phyloP scores from a whole-genome alignment of 345 rosid genomes.

The Dipteronia dyeriana region DNA sequence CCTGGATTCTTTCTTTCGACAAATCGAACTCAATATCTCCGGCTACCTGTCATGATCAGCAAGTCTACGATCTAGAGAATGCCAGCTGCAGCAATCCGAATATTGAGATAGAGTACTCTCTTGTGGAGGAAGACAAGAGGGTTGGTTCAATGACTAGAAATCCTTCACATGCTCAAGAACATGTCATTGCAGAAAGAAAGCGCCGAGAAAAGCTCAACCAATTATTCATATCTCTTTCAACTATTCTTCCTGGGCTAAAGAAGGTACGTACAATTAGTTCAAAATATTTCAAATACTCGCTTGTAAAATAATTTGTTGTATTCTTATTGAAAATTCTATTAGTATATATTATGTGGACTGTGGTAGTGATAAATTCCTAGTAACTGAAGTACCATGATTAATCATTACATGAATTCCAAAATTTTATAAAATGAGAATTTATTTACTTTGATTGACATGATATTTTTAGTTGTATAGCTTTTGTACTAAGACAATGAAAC shows the following conservation, averaged over 20 bases:
- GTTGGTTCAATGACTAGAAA: slow-evolving; percentile 26
- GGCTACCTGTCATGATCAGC: slow-evolving; percentile 12
- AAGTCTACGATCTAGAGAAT: slow-evolving; percentile 13
- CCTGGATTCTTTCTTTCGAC: slow-evolving; percentile 50
- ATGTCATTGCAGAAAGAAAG: slow-evolving; percentile 80
- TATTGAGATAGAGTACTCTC: slow-evolving; percentile 9
- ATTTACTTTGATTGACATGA: no score
- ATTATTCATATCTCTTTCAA: slow-evolving; percentile 66
- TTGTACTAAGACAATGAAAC: background rate
- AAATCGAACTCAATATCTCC: slow-evolving; percentile 29
- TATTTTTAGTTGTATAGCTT: no score
- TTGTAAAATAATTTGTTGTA: no score
- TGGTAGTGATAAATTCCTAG: no score
- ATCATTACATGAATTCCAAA: background rate
- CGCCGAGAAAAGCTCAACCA: slow-evolving; percentile 77
- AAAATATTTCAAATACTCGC: no score
- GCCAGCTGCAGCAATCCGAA: slow-evolving; percentile 18
- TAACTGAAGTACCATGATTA: background rate
- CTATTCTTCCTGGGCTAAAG: slow-evolving; percentile 74
- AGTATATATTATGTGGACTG: no score
- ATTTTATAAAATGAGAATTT: no score
- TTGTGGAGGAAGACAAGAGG: slow-evolving; percentile 1
- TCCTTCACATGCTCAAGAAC: slow-evolving; percentile 59
- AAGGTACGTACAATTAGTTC: slow-evolving; percentile 40
- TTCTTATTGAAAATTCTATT: no score